These are phyloP conservation scores for Phytopythium vexans DNA, from an alignment of 352 stramenopile genomes.

Conservation along the genomic window DNA sequence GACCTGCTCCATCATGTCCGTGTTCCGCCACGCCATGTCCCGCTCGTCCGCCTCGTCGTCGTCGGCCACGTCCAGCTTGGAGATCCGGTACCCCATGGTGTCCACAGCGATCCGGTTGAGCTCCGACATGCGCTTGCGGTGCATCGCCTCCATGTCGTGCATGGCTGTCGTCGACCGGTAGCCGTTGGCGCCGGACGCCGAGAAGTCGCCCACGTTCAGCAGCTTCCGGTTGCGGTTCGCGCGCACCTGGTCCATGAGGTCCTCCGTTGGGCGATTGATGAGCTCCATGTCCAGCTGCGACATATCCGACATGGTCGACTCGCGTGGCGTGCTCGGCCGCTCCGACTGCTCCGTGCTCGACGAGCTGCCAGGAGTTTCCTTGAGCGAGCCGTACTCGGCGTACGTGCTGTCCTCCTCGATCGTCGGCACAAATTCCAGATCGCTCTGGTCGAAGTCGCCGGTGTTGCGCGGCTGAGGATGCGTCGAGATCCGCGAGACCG, in stretches of 20 bases:
- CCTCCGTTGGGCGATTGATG: conserved; percentile 41
- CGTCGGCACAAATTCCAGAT: conserved; percentile 14
- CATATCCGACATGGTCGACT: conserved; percentile 13
- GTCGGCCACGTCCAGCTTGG: conserved; percentile 24
- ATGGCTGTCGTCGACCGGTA: conserved; percentile 31
- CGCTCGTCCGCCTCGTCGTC: conserved; percentile 11
- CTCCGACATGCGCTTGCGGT: conserved; percentile 54
- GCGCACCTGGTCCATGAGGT: conserved; percentile 45
- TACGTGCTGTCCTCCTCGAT: conserved; percentile 15
- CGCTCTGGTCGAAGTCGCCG: conserved; percentile 10
- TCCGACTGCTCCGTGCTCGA: conserved; percentile 23
- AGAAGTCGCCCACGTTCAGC: conserved; percentile 3
- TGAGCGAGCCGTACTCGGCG: conserved; percentile 6
- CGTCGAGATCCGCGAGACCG: not conserved
- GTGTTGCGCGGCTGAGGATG: conserved; percentile 6
- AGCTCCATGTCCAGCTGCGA: conserved; percentile 40
- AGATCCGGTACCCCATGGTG: conserved; percentile 41
- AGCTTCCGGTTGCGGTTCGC: conserved; percentile 22
- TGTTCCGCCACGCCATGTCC: conserved; percentile 35
- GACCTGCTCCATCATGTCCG: conserved; percentile 41
- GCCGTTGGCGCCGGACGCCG: conserved; percentile 2
- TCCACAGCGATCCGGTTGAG: conserved; percentile 48
- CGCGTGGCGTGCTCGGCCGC: conserved; percentile 9
- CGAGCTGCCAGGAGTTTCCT: conserved; percentile 17
- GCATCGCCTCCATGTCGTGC: conserved; percentile 39